phyloP scores from a whole-genome alignment of 495 filamentous ascomycete species.

The Penicillium diatomitis region DNA sequence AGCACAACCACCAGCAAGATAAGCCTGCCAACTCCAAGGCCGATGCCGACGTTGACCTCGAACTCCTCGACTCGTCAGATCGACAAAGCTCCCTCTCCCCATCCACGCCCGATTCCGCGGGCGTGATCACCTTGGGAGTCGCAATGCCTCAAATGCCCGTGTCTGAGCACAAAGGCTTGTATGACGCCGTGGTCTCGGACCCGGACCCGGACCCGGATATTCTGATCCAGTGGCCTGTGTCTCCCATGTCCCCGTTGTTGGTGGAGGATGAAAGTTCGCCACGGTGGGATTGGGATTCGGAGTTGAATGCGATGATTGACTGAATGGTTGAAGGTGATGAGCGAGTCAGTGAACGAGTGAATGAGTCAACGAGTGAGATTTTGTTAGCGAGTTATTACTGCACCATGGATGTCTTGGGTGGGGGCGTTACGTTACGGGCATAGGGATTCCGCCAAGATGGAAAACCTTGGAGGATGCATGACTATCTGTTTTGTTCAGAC shows the following conservation, averaged over 20 bases:
- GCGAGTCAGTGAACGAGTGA: too few relatives aligned
- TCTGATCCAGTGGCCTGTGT: slow-evolving; percentile 5
- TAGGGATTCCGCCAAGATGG: too few relatives aligned
- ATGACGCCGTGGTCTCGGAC: too few relatives aligned
- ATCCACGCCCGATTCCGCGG: not conserved
- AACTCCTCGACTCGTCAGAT: not conserved
- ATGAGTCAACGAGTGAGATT: too few relatives aligned
- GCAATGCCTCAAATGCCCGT: not conserved
- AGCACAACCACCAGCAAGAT: not conserved
- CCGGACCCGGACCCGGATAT: slow-evolving; percentile 7
- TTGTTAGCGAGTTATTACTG: too few relatives aligned
- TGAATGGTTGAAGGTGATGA: not conserved
- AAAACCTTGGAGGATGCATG: too few relatives aligned
- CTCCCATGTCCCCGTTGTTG: slow-evolving; percentile 9
- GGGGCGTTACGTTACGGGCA: too few relatives aligned
- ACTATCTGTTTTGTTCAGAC: too few relatives aligned
- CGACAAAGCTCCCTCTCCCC: slow-evolving; percentile 5
- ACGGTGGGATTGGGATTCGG: slow-evolving; percentile 12
- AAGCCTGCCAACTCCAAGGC: too few relatives aligned
- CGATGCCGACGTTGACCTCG: not conserved
- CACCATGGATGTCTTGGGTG: too few relatives aligned
- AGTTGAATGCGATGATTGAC: slow-evolving; percentile 2
- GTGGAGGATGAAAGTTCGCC: slow-evolving; percentile 6
- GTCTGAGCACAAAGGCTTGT: not conserved
- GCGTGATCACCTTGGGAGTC: not conserved